Percentiles rank a stretch among this genome's conserved stretches.
Conservation (phyloP, 768 basidiomycete species). For the Candolleomyces aberdarensis region DNA sequence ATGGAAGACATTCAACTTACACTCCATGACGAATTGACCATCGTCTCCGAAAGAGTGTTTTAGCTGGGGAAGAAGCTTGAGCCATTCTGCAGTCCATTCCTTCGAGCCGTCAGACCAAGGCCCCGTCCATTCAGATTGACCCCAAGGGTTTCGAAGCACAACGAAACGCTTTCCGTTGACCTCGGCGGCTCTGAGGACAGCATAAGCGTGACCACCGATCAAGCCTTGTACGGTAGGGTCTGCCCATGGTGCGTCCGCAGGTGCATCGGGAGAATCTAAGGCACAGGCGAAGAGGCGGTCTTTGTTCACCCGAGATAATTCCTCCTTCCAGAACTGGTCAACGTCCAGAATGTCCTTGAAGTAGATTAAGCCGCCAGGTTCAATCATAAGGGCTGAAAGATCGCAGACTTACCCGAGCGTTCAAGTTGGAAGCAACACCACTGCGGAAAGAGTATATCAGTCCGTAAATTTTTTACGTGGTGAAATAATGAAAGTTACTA, state of each 20-base stretch:
- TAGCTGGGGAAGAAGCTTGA: conserved; percentile 31
- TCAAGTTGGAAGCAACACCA: conserved; percentile 36
- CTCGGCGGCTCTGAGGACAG: conserved; percentile 38
- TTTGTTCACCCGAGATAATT: conserved; percentile 42
- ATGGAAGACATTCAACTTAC: neutral
- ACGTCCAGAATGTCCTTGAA: conserved; percentile 41
- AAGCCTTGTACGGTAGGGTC: conserved; percentile 23
- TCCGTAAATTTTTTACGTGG: neutral
- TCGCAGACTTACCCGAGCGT: conserved; percentile 22
- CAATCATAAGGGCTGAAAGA: neutral
- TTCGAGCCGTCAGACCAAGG: conserved; percentile 42
- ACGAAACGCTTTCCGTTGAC: conserved; percentile 43
- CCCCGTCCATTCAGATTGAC: conserved; percentile 37
- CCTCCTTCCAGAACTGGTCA: conserved; percentile 48
- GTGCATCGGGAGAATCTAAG: conserved; percentile 26
- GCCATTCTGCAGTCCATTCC: conserved; percentile 43
- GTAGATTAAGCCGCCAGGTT: neutral
- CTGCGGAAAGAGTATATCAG: conserved; percentile 16
- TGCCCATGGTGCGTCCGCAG: conserved; percentile 9
- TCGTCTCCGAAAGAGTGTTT: conserved; percentile 39
- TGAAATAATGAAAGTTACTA: conserved; percentile 6
- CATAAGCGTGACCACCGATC: conserved; percentile 37
- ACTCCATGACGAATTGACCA: conserved; percentile 35
- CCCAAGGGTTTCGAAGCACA: conserved; percentile 47
- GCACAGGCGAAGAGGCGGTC: conserved; percentile 45